phyloP scores from a whole-genome alignment of 78 protist species.

The Monocercomonoides exilis region DNA sequence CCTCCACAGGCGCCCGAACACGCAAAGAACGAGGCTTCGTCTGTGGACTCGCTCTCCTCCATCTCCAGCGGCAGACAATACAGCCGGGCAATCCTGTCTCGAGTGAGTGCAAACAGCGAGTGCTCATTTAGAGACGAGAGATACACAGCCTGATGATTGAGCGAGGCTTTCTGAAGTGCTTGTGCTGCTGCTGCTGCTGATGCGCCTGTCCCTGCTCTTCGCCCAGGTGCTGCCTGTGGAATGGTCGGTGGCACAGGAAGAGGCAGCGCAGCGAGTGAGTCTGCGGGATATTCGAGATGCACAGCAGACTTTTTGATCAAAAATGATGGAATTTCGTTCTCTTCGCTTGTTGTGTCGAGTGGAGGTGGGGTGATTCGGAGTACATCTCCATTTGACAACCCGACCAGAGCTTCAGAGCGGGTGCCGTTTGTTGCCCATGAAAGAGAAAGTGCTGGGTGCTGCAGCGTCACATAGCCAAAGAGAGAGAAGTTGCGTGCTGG shows the following conservation, averaged over 20 bases:
- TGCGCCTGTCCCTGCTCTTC: not conserved
- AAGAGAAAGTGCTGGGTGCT: not conserved
- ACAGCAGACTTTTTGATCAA: not conserved
- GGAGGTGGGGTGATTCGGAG: not conserved
- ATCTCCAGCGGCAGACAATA: not conserved
- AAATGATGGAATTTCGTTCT: not conserved
- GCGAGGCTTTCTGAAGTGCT: not conserved
- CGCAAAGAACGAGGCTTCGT: not conserved
- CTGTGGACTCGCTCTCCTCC: not conserved
- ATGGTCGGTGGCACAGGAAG: not conserved
- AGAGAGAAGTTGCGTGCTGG: not conserved
- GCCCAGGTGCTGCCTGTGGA: not conserved
- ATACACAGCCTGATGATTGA: not conserved
- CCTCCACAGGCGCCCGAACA: not conserved
- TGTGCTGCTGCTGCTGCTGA: not conserved
- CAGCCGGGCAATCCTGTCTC: not conserved
- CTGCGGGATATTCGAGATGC: not conserved
- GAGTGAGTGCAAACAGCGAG: not conserved
- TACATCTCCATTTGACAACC: not conserved
- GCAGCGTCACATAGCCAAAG: not conserved
- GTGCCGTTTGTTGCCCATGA: not conserved
- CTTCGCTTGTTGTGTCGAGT: not conserved
- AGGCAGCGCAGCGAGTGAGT: not conserved
- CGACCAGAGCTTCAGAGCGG: not conserved
- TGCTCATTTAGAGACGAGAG: not conserved